phyloP scores from a whole-genome alignment of 2,329 filamentous ascomycete species.

The Diaporthe amygdali region DNA sequence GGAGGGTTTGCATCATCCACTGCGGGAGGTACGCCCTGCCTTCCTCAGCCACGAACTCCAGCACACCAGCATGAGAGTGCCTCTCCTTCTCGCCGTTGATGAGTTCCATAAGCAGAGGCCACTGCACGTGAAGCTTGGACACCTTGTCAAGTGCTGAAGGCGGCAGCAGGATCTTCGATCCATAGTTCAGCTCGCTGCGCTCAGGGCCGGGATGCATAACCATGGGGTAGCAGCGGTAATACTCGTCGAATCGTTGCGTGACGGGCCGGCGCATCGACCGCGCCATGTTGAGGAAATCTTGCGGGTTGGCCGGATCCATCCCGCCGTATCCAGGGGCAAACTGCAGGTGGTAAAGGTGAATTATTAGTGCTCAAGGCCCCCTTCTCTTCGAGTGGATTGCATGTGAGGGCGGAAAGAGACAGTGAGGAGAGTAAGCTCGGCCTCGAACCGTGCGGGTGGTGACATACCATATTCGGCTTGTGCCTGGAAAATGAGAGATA shows the following conservation, averaged over 20 bases:
- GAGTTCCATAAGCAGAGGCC: slow-evolving; percentile 96
- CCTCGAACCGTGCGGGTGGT: no score
- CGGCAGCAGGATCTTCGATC: slow-evolving; percentile 97
- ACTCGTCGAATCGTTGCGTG: slow-evolving; percentile 91
- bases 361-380: neutral
- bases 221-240: slow-evolving; percentile 96
- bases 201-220: slow-evolving; percentile 93
- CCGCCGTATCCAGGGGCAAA: slow-evolving; percentile 45
- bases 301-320: slow-evolving; percentile 54
- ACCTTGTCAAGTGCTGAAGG: slow-evolving; percentile 96
- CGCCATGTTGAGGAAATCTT: slow-evolving; percentile 55
- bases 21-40: slow-evolving; percentile 94
- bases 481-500: neutral
- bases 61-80: slow-evolving; percentile 89
- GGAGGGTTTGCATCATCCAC: slow-evolving; percentile 95
- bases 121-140: slow-evolving; percentile 93
- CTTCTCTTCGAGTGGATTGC: neutral
- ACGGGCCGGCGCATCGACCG: slow-evolving; percentile 50
- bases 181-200: slow-evolving; percentile 88
- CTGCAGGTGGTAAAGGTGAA: slow-evolving; percentile 30
- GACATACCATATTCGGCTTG: slow-evolving; percentile 30
- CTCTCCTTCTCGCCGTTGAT: slow-evolving; percentile 82
- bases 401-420: neutral
- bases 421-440: neutral
- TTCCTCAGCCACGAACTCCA: slow-evolving; percentile 98